Conservation (phyloP, 345 rosid species). For the Microcos paniculata region DNA sequence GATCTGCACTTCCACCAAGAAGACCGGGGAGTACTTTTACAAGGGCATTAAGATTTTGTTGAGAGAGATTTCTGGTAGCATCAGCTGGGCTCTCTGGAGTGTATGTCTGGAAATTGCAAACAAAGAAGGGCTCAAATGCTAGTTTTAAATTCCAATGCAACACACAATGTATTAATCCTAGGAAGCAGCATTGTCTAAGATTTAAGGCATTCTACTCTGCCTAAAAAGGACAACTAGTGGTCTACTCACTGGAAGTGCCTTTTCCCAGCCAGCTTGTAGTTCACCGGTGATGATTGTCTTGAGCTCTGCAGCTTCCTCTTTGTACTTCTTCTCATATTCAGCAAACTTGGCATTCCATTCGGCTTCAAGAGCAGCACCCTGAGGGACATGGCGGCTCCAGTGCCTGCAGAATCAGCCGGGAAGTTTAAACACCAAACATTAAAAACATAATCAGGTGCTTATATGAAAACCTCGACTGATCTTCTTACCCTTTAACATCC, state of each 20-base stretch:
- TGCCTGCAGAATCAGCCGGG: constrained; percentile 50
- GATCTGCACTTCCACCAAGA: constrained; percentile 98
- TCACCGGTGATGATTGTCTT: constrained; percentile 75
- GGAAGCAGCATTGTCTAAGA: neutral
- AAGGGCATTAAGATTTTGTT: constrained; percentile 82
- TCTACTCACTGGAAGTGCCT: constrained; percentile 76
- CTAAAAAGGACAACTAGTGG: neutral
- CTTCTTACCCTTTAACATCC: constrained; percentile 77
- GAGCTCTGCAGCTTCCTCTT: constrained; percentile 90
- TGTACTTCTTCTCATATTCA: constrained; percentile 84
- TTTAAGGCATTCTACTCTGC: neutral
- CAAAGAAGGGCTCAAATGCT: constrained; percentile 13
- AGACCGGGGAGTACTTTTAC: constrained; percentile 82
- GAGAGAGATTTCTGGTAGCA: constrained; percentile 94
- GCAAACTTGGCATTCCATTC: constrained; percentile 90
- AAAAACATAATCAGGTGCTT: neutral
- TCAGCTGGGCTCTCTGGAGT: constrained; percentile 89
- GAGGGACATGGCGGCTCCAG: constrained; percentile 83
- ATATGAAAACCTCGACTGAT: neutral
- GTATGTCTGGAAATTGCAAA: constrained; percentile 55
- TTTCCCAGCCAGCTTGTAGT: constrained; percentile 84
- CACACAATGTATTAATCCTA: neutral
- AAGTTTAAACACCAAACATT: neutral
- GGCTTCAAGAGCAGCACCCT: constrained; percentile 71
- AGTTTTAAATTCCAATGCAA: neutral